phyloP scores from a whole-genome alignment of 805 yeast genomes.

The Helenozyma rhizophorensis region DNA sequence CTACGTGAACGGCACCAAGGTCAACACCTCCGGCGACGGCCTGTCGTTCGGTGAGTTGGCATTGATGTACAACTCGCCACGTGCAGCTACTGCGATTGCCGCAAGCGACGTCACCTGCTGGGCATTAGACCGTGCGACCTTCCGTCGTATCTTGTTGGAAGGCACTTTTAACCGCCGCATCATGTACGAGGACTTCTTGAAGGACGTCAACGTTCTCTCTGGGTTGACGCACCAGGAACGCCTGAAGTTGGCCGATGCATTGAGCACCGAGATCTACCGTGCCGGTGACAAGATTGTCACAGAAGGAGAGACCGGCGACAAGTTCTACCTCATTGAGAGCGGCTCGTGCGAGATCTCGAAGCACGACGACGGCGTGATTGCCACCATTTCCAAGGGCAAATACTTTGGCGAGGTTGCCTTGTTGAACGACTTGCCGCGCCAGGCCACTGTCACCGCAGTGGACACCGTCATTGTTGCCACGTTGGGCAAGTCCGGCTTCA shows the following conservation, averaged over 20 bases:
- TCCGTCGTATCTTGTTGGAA: conserved; percentile 85
- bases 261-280: conserved; percentile 68
- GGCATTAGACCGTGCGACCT: conserved; percentile 92
- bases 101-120: conserved; percentile 66
- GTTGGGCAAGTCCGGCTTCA: conserved; percentile 87
- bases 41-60: conserved; percentile 96
- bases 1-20: conserved; percentile 64
- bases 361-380: conserved; percentile 56
- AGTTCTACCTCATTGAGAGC: conserved; percentile 49
- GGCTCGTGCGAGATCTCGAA: conserved; percentile 79
- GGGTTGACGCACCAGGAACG: conserved; percentile 75
- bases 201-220: conserved; percentile 77
- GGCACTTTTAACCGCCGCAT: conserved; percentile 87
- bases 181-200: conserved; percentile 84
- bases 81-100: conserved; percentile 88
- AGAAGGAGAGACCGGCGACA: conserved; percentile 70
- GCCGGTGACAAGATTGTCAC: conserved; percentile 71
- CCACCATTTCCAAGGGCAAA: conserved; percentile 68
- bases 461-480: conserved; percentile 83
- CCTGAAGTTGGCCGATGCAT: conserved; percentile 90
- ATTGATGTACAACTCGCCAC: conserved; percentile 93
- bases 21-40: conserved; percentile 77
- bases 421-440: conserved; percentile 86
- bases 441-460: conserved; percentile 83
- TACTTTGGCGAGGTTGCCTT: conserved; percentile 97